Base-by-base conservation (phyloP, 2,329 filamentous ascomycete genomes). In the Metarhizium album region DNA sequence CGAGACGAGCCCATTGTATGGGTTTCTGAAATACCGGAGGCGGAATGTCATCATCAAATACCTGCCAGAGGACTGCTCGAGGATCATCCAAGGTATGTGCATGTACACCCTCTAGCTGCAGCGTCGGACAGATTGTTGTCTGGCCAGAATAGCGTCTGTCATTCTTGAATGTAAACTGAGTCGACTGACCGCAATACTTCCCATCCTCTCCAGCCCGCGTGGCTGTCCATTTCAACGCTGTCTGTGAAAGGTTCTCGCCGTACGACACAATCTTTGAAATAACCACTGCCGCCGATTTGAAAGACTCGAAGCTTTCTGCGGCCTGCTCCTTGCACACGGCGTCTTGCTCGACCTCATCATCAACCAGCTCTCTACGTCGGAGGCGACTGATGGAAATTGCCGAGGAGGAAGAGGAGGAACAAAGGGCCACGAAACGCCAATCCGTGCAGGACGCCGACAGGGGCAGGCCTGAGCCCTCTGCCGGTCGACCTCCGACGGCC, bases 31-130 rank as follows among this genome's bases (percentile, higher is more conserved):
- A 60, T 97, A 96, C 68, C 79, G 91, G 51, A 83, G 90, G 64
- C 82, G 90, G 64, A 96, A 90, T 68, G 86, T 97, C 46, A 71
- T 98, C 53, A 79, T 98, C 67, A 96, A 93, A 71, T 95, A 93
- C 66, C 78, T 95, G 55, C 93, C 91, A 1, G 88, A 95, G 53
- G 87, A 84, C 53, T 91, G 90, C 57, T 97, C 93, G 55, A 81
- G 93, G 60, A 74, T 98, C 50, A 75, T 98, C 49, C 87, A 95
- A 86, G 93, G 93, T 95, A 70, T 59, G 80, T 66, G 52, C 46
- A 27, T 49, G 45, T 53, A 18, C 23, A 54, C 23, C 18, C 11
- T 18, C 11, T 31, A n/a, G 20, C 42, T n/a, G 29, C n/a, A 18
- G 16, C 29, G 42, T n/a, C 8, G 14, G 20, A 14, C 14, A 9